These are phyloP conservation scores for Hawksworthiomyces lignivorus DNA, from an alignment of 2,329 filamentous ascomycete genomes.

Conservation along the genomic window DNA sequence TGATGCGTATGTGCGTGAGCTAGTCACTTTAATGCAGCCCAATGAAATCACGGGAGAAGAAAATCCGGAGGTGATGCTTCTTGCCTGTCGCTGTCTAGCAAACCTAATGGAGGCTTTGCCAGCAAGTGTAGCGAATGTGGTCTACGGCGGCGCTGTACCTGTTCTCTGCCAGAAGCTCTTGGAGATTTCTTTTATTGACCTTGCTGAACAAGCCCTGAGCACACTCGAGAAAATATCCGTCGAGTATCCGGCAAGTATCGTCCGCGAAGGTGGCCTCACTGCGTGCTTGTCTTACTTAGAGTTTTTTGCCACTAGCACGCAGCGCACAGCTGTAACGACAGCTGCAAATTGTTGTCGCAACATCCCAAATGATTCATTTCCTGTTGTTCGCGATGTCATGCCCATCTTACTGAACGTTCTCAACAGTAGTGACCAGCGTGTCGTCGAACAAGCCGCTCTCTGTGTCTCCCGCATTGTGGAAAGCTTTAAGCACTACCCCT, in stretches of 20 bases:
- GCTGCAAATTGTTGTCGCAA: slow-evolving; percentile 98
- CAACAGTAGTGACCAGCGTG: slow-evolving; percentile 86
- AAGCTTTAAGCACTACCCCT: slow-evolving; percentile 84
- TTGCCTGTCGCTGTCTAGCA: slow-evolving; percentile 90
- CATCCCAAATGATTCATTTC: slow-evolving; percentile 87
- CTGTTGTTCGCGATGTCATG: slow-evolving; percentile 91
- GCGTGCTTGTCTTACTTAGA: slow-evolving; percentile 95
- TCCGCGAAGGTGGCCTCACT: slow-evolving; percentile 87
- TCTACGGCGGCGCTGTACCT: slow-evolving; percentile 94
- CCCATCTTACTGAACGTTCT: slow-evolving; percentile 86
- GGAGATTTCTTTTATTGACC: slow-evolving; percentile 93
- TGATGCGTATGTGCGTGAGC: slow-evolving; percentile 89
- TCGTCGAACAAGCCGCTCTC: slow-evolving; percentile 91
- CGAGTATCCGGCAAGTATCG: slow-evolving; percentile 90
- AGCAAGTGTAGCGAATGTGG: slow-evolving; percentile 86
- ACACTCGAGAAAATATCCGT: slow-evolving; percentile 96
- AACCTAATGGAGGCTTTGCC: slow-evolving; percentile 97
- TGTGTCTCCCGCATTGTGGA: slow-evolving; percentile 95
- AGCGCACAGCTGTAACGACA: slow-evolving; percentile 92
- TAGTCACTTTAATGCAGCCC: slow-evolving; percentile 85
- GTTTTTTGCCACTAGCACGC: slow-evolving; percentile 95
- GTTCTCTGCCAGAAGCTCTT: slow-evolving; percentile 90
- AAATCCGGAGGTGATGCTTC: slow-evolving; percentile 93
- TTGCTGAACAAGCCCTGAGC: slow-evolving; percentile 93
- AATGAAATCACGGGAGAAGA: slow-evolving; percentile 76